Conservation (phyloP, 2,329 filamentous ascomycete species). For the Neoscytalidium dimidiatum region DNA sequence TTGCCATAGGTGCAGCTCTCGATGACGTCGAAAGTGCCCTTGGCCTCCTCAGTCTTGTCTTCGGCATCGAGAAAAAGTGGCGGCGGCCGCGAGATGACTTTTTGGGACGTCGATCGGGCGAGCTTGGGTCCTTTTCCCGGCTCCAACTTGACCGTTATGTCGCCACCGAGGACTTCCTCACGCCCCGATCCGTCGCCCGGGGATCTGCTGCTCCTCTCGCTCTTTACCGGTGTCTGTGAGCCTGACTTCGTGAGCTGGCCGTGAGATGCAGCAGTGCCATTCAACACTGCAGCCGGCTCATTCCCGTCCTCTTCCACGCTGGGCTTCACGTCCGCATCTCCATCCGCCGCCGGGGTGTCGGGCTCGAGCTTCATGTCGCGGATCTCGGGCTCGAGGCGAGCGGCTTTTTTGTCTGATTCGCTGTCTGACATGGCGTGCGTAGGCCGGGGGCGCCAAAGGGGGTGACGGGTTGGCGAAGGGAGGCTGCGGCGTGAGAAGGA, state of each 20-base stretch:
- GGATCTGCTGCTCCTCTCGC: constrained; percentile 34
- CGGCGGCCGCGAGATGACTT: constrained; percentile 62
- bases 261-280: constrained; percentile 23
- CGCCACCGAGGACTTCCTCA: constrained; percentile 60
- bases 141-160: constrained; percentile 64
- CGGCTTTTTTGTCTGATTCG: constrained; percentile 36
- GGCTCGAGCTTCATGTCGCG: constrained; percentile 49
- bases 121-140: constrained; percentile 69
- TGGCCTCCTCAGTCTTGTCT: constrained; percentile 77
- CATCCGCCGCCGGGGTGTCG: constrained; percentile 30
- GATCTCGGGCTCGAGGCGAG: constrained; percentile 45
- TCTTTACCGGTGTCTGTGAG: constrained; percentile 25
- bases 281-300: constrained; percentile 27
- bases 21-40: constrained; percentile 76
- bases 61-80: constrained; percentile 73
- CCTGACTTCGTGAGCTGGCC: constrained; percentile 21
- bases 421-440: constrained; percentile 40
- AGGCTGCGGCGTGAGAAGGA: constrained; percentile 29
- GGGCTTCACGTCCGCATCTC: constrained; percentile 31
- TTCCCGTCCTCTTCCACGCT: constrained; percentile 26
- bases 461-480: constrained; percentile 25
- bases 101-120: constrained; percentile 73
- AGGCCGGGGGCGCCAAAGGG: constrained; percentile 9
- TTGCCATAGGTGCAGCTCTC: constrained; percentile 86
- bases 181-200: constrained; percentile 42